These are phyloP conservation scores for Medicago lupulina DNA, from an alignment of 306 rosid species.

Conservation along the genomic window DNA sequence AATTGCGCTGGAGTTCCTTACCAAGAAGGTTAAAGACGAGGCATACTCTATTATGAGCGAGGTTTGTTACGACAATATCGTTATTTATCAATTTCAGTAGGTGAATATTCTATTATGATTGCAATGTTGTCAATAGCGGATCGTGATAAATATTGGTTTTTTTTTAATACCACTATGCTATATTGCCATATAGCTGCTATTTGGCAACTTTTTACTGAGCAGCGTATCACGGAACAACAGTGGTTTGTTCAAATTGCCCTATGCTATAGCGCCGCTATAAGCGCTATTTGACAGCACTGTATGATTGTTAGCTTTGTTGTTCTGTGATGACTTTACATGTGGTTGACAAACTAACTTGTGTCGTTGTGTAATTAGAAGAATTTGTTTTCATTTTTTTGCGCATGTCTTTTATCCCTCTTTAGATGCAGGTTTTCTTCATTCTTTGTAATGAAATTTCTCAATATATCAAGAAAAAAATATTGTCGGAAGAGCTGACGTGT, in stretches of 20 bases:
- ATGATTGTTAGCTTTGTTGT: slow-evolving; percentile 1
- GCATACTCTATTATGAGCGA: slow-evolving; percentile 39
- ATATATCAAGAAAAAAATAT: not conserved
- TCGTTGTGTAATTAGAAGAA: not conserved
- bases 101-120: not conserved
- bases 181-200: too few species aligned
- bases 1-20: slow-evolving; percentile 46
- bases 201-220: too few species aligned
- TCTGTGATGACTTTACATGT: not conserved
- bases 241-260: too few species aligned
- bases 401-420: not conserved
- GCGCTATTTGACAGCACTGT: too few species aligned
- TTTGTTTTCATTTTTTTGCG: not conserved
- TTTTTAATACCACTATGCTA: too few species aligned
- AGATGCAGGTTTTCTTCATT: not conserved
- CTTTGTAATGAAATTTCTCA: not conserved
- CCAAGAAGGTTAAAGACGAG: slow-evolving; percentile 41
- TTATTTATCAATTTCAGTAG: not conserved
- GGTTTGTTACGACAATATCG: slow-evolving; percentile 43
- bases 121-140: too few species aligned
- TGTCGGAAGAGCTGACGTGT: not conserved
- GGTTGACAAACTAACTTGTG: not conserved
- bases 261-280: too few species aligned
- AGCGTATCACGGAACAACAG: too few species aligned
- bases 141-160: too few species aligned